Base-by-base conservation (phyloP, 2,329 filamentous ascomycete genomes). In the Cytospora piceicola region DNA sequence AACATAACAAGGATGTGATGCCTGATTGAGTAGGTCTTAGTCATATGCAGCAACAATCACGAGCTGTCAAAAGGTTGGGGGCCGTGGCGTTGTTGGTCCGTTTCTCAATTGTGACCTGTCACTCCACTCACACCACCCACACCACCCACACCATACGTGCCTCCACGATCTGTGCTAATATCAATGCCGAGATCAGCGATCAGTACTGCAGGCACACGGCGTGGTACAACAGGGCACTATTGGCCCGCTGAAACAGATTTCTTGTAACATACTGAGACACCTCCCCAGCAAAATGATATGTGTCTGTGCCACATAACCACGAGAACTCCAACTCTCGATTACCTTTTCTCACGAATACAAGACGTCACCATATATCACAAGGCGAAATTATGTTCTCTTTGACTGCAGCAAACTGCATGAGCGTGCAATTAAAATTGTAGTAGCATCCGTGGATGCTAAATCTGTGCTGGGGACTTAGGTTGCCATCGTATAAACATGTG, bases 341-440 rank as follows among this genome's bases (percentile, higher is more conserved):
- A 8, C 32, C 5, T 34, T 34, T 34, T 34, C 32, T 34, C 11
- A 4, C 2, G 32, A 34, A 34, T 9, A 6, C 32, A 34, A 12
- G 11, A 8, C 32, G 32, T 34, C 34, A 46, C 56, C 46, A 49
- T n/a, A 24, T 20, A 24, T 49, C 46, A 49, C 46, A 22, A 20
- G 2, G 17, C 2, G 20, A 5, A n/a, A n/a, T 22, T 7, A 46
- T 9, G 3, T 22, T 15, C 22, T 24, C n/a, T 4, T 49, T 49
- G 46, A 49, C n/a, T 49, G n/a, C n/a, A 24, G 24, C 6, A 42
- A 42, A 42, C 11, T 49, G 46, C n/a, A 24, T 22, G 46, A 14
- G 46, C n/a, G n/a, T 49, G 24, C 46, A 49, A 49, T 49, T 49
- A 49, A 49, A 49, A 24, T 49, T 49, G 46, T 49, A 49, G 46